phyloP scores from a whole-genome alignment of 2,329 filamentous ascomycete genomes.

The Fusarium mexicanum region DNA sequence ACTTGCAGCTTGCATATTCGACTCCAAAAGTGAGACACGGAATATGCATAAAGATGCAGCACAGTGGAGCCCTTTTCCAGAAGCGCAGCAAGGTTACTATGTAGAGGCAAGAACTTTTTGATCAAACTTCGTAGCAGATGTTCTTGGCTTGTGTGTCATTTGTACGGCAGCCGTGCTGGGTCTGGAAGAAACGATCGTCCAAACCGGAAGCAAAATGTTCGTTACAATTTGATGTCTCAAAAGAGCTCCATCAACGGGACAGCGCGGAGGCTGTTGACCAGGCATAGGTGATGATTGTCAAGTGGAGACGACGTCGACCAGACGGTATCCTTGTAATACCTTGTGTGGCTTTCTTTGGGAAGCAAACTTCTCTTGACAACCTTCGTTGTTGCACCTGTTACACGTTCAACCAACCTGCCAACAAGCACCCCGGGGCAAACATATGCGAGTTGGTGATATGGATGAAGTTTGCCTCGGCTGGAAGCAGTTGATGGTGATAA shows the following conservation, averaged over 20 bases:
- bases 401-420: conserved; percentile 20
- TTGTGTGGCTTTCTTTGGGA: conserved; percentile 14
- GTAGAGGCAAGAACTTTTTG: background rate
- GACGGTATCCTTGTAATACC: conserved; percentile 18
- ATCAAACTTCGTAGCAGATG: conserved; percentile 3
- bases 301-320: conserved; percentile 20
- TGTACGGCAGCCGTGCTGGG: background rate
- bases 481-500: conserved; percentile 31
- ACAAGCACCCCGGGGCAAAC: conserved; percentile 17
- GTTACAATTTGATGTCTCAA: background rate
- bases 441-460: conserved; percentile 1
- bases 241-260: conserved; percentile 16
- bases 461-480: conserved; percentile 5
- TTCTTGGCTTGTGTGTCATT: background rate
- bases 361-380: conserved; percentile 25
- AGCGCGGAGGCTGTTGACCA: conserved; percentile 19
- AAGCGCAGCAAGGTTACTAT: background rate
- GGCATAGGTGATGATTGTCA: background rate
- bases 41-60: conserved; percentile 18
- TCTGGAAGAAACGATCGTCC: background rate
- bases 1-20: conserved; percentile 26
- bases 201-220: background rate
- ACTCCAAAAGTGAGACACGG: conserved; percentile 10
- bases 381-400: conserved; percentile 3
- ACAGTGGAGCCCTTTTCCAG: conserved; percentile 26